phyloP scores from a whole-genome alignment of 306 rosid genomes.

The Cucurbita argyrosperma region DNA sequence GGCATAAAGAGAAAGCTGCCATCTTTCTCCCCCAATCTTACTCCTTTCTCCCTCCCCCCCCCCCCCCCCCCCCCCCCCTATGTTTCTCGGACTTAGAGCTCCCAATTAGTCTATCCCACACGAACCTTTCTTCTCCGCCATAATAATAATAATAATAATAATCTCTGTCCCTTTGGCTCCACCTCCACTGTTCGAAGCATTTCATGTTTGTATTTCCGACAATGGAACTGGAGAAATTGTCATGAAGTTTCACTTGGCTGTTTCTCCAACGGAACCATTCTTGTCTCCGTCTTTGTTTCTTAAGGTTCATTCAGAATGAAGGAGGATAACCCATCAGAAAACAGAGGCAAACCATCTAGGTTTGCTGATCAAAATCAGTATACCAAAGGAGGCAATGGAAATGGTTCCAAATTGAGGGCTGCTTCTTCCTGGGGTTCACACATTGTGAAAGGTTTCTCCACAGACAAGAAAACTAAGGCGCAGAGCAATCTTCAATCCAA shows the following conservation, averaged over 20 bases:
- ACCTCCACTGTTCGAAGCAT: neutral
- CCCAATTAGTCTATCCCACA: neutral
- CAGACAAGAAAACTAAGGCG: slow-evolving; percentile 50
- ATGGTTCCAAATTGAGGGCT: slow-evolving; percentile 42
- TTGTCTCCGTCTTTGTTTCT: neutral
- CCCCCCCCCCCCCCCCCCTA: neutral
- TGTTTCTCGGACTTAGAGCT: slow-evolving; percentile 15
- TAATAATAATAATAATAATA: too few species aligned
- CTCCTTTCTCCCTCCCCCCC: neutral
- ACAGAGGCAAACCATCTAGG: slow-evolving; percentile 35
- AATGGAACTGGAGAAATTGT: neutral
- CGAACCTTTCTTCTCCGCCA: neutral
- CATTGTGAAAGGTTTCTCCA: slow-evolving; percentile 71
- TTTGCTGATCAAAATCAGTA: slow-evolving; percentile 69
- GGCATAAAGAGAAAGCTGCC: slow-evolving; percentile 26
- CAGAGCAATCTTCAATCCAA: slow-evolving; percentile 21
- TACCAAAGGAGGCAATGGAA: slow-evolving; percentile 38
- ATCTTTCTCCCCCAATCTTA: slow-evolving; percentile 14
- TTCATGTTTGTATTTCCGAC: neutral
- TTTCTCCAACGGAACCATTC: neutral
- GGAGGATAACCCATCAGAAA: slow-evolving; percentile 69
- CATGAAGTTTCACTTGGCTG: neutral
- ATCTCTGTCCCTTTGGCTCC: neutral
- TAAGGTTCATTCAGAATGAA: slow-evolving; percentile 31
- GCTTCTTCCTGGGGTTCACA: slow-evolving; percentile 88